Evolutionary conservation across 768 basidiomycete species (phyloP), one percentile per base, ranked within the genome.

Genomic region (Lanmaoa pseudosensibilis): DNA sequence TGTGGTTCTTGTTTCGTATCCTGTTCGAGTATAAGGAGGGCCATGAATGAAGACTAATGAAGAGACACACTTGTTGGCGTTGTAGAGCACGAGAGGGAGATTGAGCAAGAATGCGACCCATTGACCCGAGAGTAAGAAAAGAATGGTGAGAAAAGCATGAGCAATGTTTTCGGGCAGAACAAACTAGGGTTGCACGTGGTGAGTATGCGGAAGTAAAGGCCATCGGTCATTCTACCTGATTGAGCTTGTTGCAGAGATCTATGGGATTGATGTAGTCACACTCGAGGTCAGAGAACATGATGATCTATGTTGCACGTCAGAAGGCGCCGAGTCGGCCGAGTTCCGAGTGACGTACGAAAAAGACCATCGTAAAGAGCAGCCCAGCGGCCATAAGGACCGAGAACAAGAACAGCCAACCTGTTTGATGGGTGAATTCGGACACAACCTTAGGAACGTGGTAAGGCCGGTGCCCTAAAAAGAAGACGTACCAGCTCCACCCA

Each of bases 211-310:
- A 30, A 23, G 2, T 1, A 49, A 25, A 23, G 23, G 47, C 5
- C n/a, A n/a, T n/a, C n/a, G n/a, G n/a, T n/a, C n/a, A 27, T 40
- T 12, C 5, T 61, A 96, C 96, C 76, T 94, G 92, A 72, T 98
- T 98, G 67, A 98, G 87, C 80, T 97, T 98, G 78, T 98, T 98
- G 78, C 97, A 98, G 38, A 98, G 87, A 75, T 99, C 97, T 84
- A 99, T 99, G 50, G 97, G 97, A 76, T 99, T 99, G 81, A 98
- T 96, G 78, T 98, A 98, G 82, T 97, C 94, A 80, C 94, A 97
- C 78, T 98, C 96, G 70, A 98, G 79, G 78, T 98, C 97, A 43
- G 94, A 97, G 81, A 98, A 98, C 96, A 98, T 98, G 80, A 99
- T 98, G 69, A 99, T 98, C 96, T 98, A 65, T 33, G 34, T 5